A percentile compares a stretch with the other conserved stretches of the same genome.
Evolutionary conservation across 2,329 filamentous ascomycete species (phyloP).

Genomic region (Aspergillus sclerotialis): DNA sequence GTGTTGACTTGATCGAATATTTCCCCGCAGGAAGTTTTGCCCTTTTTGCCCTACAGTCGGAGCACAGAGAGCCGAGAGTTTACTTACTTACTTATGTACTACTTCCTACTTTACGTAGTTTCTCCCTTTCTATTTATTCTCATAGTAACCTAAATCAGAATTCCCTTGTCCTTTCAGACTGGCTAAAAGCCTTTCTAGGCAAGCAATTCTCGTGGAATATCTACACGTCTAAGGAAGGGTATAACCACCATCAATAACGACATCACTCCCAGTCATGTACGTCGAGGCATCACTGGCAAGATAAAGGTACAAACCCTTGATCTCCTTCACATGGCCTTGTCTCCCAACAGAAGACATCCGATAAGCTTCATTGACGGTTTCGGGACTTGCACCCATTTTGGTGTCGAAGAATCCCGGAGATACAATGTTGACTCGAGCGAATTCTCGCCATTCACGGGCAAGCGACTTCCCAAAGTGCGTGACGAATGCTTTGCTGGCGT

Average conservation of each 20-base stretch:
- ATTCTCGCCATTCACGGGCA: constrained; percentile 51
- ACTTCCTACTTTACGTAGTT: too few relatives aligned
- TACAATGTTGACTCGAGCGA: constrained; percentile 52
- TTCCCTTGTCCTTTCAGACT: too few relatives aligned
- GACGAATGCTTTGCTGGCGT: constrained; percentile 50
- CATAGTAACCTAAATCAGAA: too few relatives aligned
- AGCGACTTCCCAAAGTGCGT: constrained; percentile 51
- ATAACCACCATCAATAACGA: constrained; percentile 46
- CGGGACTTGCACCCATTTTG: constrained; percentile 45
- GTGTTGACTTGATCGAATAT: too few relatives aligned
- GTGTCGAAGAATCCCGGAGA: constrained; percentile 51
- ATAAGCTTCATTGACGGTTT: constrained; percentile 38
- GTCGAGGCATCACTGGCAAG: constrained; percentile 41
- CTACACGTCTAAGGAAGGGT: constrained; percentile 28
- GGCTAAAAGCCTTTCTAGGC: too few relatives aligned
- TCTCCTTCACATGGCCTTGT: constrained; percentile 29
- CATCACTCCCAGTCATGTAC: constrained; percentile 44
- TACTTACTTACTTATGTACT: too few relatives aligned
- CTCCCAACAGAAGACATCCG: constrained; percentile 43
- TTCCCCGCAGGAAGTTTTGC: too few relatives aligned
- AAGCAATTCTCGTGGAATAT: too few relatives aligned
- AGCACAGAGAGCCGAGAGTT: too few relatives aligned
- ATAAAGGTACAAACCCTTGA: constrained; percentile 38
- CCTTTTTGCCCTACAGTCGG: too few relatives aligned
- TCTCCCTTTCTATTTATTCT: too few relatives aligned